Percentiles rank a stretch among this genome's conserved stretches.
phyloP scores from a whole-genome alignment of 805 yeast genomes.

The Maudiozyma serrabonitensis region DNA sequence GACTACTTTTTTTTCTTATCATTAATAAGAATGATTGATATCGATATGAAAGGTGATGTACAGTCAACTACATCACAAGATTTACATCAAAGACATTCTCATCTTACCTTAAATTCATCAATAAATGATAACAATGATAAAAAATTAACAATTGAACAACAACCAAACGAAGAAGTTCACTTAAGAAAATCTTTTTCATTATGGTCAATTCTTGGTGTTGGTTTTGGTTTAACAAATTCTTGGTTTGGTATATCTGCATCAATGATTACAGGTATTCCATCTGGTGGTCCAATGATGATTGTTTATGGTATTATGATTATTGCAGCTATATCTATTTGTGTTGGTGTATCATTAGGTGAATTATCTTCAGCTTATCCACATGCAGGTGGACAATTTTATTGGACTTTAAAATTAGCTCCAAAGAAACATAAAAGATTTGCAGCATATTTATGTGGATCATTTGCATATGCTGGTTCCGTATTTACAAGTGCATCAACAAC shows the following conservation, averaged over 20 bases:
- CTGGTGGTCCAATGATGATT: conserved; percentile 54
- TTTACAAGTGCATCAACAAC: conserved; percentile 58
- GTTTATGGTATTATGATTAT: conserved; percentile 50
- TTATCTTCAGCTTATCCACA: conserved; percentile 48
- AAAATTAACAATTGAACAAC: background rate
- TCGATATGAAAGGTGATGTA: background rate
- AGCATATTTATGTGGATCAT: conserved; percentile 53
- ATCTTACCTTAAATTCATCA: background rate
- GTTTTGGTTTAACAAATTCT: conserved; percentile 53
- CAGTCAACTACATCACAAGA: background rate
- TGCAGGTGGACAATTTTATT: conserved; percentile 58
- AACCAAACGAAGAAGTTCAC: conserved; percentile 20
- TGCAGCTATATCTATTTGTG: conserved; percentile 38
- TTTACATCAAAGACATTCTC: conserved; percentile 1
- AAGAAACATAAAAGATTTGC: conserved; percentile 33
- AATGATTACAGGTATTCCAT: conserved; percentile 43
- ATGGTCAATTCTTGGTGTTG: conserved; percentile 48
- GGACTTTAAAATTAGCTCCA: conserved; percentile 51
- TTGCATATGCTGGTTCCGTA: conserved; percentile 56
- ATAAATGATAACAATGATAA: background rate
- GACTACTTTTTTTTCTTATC: background rate
- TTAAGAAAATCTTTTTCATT: conserved; percentile 36
- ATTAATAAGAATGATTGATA: background rate
- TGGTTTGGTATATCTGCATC: conserved; percentile 60
- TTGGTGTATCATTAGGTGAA: conserved; percentile 46